A percentile compares a stretch with the other conserved stretches of the same genome.
Conservation (phyloP, 2,329 filamentous ascomycete species). For the Diplodia seriata region DNA sequence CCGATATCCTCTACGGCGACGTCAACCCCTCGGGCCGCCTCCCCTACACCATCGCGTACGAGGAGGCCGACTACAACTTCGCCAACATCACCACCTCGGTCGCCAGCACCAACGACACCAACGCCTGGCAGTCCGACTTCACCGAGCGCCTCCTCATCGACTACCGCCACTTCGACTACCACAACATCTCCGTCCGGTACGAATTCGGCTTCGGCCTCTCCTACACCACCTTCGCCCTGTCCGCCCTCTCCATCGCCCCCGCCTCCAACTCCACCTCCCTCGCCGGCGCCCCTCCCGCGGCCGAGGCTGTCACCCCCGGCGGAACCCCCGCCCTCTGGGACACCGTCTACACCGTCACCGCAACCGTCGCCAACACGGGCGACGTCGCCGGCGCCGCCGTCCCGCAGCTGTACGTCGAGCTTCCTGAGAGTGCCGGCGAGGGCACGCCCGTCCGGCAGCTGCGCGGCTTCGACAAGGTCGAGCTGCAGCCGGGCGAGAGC, state of each 20-base stretch:
- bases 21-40: conserved; percentile 79
- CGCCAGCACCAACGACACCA: conserved; percentile 33
- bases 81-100: conserved; percentile 36
- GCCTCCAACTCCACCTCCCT: conserved; percentile 56
- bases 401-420: conserved; percentile 64
- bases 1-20: conserved; percentile 79
- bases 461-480: conserved; percentile 58
- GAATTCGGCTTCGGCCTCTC: conserved; percentile 87
- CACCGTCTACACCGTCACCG: conserved; percentile 49
- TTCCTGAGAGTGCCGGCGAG: conserved; percentile 42
- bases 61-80: conserved; percentile 62
- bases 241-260: conserved; percentile 55
- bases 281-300: conserved; percentile 53
- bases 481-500: conserved; percentile 52
- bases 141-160: conserved; percentile 85
- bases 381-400: conserved; percentile 56
- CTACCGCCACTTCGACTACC: conserved; percentile 86
- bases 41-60: conserved; percentile 83
- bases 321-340: conserved; percentile 33
- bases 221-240: conserved; percentile 76
- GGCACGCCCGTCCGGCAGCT: conserved; percentile 57
- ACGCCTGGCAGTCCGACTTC: conserved; percentile 60
- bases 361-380: conserved; percentile 61
- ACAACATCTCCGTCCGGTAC: conserved; percentile 75
- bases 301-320: conserved; percentile 13